Percentiles rank a stretch among this genome's conserved stretches.
These are phyloP conservation scores for Phytophthora kernoviae DNA, from an alignment of 352 stramenopile genomes.

Conservation along the genomic window DNA sequence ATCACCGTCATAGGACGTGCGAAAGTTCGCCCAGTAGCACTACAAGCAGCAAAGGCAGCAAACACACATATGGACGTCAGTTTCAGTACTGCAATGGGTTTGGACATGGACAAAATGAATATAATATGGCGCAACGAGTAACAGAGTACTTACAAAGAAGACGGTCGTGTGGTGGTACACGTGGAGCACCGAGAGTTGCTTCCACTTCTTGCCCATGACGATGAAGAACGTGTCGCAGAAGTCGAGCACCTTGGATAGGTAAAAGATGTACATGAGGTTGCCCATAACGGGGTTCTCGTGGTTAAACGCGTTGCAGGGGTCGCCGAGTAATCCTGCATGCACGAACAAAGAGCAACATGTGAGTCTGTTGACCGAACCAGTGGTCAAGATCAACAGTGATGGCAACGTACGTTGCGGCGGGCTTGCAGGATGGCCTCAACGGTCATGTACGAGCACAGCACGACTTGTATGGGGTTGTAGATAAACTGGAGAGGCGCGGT, in stretches of 20 bases:
- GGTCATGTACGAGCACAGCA: conserved; percentile 95
- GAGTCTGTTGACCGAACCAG: conserved; percentile 2
- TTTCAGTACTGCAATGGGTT: background rate
- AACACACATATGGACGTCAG: conserved; percentile 21
- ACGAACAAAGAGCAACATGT: conserved; percentile 14
- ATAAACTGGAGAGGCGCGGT: conserved; percentile 87
- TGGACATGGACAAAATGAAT: background rate
- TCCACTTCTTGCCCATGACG: conserved; percentile 96
- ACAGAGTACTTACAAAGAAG: conserved; percentile 84
- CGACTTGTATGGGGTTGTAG: conserved; percentile 95
- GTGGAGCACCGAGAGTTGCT: conserved; percentile 96
- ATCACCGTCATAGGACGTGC: conserved; percentile 94
- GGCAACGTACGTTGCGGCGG: conserved; percentile 79
- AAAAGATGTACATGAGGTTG: conserved; percentile 97
- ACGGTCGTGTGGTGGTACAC: conserved; percentile 98
- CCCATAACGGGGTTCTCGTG: conserved; percentile 88
- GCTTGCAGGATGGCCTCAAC: conserved; percentile 90
- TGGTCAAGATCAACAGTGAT: background rate
- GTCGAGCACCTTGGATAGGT: conserved; percentile 94
- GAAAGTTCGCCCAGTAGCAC: conserved; percentile 94
- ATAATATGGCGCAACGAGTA: conserved; percentile 1
- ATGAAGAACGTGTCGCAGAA: conserved; percentile 96
- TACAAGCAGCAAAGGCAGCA: conserved; percentile 12
- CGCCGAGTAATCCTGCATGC: conserved; percentile 73
- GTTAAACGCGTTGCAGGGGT: conserved; percentile 91